Base-by-base conservation (phyloP, 768 basidiomycete genomes). In the Pleurotus tuber-regium region DNA sequence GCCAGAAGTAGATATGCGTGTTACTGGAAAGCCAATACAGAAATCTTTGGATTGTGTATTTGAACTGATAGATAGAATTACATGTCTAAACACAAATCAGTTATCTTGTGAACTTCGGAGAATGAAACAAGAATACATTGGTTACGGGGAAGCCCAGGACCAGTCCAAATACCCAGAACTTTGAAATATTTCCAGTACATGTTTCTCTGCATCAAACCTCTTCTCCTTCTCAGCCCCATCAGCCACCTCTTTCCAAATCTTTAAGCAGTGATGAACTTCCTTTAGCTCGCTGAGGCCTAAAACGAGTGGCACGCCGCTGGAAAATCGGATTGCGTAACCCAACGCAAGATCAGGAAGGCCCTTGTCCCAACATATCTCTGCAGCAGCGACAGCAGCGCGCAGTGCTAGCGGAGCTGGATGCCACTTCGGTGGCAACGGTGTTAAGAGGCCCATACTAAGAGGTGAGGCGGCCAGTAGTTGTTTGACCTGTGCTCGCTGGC, bases 381-480 rank as follows among this genome's bases (percentile, higher is more conserved):
- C 80, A 7, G 67, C 63, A 16, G 58, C 53, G 6, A 73, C 75
- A 0, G 79, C 82, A 10, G 67, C 65, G 23, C 61, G 71, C 33
- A 90, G 53, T 10, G 60, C 67, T 11, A 65, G 59, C 16, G 89
- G 77, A 4, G 89, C 89, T 12, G 91, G 89, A 61, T 93, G 90
- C 92, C 91, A 94, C 2, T 65, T 10, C 1, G 87, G 86, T 2
- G 77, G 74, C 1, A 62, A 63, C 2, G 68, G 57, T 0, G 83
- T 82, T 28, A 95, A 75, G 2, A 94, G 77, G 0, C 86, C 86
- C 92, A 94, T 94, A 62, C 80, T 85, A 47, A 95, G 73, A 6
- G 92, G 92, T 2, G 91, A 92, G 1, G 92, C 92, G 2, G 85
- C 73, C 44, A 92, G 48, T 24, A 95, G 72, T 50, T 89, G 87